A percentile compares a stretch with the other conserved stretches of the same genome.
phyloP scores from a whole-genome alignment of 345 rosid species.

The Garcia nutans region DNA sequence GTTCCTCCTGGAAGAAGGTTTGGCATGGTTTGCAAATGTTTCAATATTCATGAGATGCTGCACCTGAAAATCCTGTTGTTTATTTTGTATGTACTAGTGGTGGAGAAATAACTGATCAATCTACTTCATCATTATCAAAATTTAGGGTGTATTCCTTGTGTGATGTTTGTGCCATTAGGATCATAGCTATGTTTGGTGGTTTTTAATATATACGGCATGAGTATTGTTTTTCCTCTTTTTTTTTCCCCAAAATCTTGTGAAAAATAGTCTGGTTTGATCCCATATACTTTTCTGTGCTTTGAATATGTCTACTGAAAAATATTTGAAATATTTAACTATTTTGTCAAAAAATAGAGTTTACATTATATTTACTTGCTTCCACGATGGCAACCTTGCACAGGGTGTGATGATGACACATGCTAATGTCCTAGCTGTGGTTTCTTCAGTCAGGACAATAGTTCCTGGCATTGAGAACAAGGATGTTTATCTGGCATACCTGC shows the following conservation, averaged over 20 bases:
- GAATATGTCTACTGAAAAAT: background rate
- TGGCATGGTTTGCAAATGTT: background rate
- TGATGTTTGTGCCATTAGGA: background rate
- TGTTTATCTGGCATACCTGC: constrained; percentile 83
- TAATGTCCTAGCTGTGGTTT: constrained; percentile 89
- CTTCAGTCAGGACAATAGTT: constrained; percentile 91
- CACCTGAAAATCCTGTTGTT: background rate
- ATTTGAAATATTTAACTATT: background rate
- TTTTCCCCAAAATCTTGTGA: background rate
- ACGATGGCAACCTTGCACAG: constrained; percentile 37
- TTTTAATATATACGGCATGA: background rate
- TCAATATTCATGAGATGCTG: background rate
- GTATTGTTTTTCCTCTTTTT: background rate
- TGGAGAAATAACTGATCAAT: background rate
- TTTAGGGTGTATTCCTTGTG: background rate
- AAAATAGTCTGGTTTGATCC: background rate
- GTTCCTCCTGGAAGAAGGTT: background rate
- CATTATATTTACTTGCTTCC: background rate
- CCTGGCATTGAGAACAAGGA: constrained; percentile 81
- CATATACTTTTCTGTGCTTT: background rate
- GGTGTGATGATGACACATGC: constrained; percentile 99
- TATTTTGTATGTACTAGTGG: background rate
- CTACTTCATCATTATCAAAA: background rate
- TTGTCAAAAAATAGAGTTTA: constrained; percentile 9
- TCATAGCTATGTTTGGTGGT: background rate